Conservation (phyloP, 306 rosid species). For the Begonia loranthoides region DNA sequence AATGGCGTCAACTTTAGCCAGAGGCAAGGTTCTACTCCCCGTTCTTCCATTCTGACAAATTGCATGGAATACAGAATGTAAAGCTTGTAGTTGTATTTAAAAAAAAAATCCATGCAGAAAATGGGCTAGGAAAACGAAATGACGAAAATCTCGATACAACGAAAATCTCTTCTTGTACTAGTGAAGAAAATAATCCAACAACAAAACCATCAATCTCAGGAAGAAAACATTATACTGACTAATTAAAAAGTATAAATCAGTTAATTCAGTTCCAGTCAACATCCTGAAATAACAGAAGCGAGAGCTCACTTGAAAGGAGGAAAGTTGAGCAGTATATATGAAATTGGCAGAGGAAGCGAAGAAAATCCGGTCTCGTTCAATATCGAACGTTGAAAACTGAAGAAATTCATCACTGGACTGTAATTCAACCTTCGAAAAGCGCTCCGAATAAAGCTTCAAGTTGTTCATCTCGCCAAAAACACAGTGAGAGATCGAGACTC, state of each 20-base stretch:
- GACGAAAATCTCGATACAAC: no score
- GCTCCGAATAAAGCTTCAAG: constrained; percentile 55
- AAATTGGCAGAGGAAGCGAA: constrained; percentile 62
- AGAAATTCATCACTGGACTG: constrained; percentile 32
- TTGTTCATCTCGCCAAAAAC: constrained; percentile 40
- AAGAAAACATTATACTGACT: no score
- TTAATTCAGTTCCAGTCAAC: not conserved
- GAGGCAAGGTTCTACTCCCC: constrained; percentile 29
- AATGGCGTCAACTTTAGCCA: constrained; percentile 28
- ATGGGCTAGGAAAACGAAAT: no score
- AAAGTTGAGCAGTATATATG: constrained; percentile 50
- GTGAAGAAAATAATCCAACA: no score
- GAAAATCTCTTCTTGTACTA: no score
- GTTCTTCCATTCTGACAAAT: constrained; percentile 37
- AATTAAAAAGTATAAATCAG: no score
- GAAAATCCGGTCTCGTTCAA: constrained; percentile 84
- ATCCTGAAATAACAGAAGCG: not conserved
- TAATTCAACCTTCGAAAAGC: constrained; percentile 33
- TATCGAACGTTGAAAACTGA: constrained; percentile 56
- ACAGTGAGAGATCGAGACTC: not conserved
- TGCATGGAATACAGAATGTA: constrained; percentile 1
- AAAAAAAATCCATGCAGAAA: not conserved
- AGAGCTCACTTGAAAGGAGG: constrained; percentile 54
- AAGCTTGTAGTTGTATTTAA: not conserved
- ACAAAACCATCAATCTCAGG: no score